Conservation (phyloP, 495 filamentous ascomycete genomes). For the Aspergillus haitiensis region DNA sequence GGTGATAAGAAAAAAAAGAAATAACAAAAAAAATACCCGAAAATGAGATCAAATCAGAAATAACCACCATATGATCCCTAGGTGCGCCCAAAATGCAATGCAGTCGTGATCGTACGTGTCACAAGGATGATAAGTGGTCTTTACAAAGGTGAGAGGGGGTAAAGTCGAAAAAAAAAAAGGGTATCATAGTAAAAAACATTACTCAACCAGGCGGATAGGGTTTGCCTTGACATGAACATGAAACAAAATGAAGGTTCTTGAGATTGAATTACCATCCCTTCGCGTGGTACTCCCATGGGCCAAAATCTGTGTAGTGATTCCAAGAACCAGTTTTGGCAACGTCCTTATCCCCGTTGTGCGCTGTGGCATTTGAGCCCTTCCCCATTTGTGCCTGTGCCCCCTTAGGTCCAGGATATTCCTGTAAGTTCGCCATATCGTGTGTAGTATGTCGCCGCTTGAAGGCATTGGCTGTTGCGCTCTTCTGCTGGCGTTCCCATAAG, state of each 20-base stretch:
- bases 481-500: constrained; percentile 87
- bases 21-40: constrained; percentile 32
- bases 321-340: constrained; percentile 58
- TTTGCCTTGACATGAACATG: constrained; percentile 22
- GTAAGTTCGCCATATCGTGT: constrained; percentile 80
- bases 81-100: constrained; percentile 50
- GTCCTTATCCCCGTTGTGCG: constrained; percentile 43
- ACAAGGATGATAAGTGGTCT: constrained; percentile 33
- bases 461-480: constrained; percentile 82
- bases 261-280: constrained; percentile 60
- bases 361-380: constrained; percentile 20
- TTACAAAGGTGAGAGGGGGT: constrained; percentile 22
- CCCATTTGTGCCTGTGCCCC: constrained; percentile 29
- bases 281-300: constrained; percentile 67
- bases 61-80: constrained; percentile 39
- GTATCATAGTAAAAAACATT: constrained; percentile 37
- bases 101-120: constrained; percentile 50
- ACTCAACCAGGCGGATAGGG: constrained; percentile 26
- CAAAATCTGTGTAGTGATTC: constrained; percentile 66
- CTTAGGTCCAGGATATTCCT: constrained; percentile 63
- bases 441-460: constrained; percentile 92
- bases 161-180: constrained; percentile 22
- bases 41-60: constrained; percentile 31
- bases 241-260: constrained; percentile 10
- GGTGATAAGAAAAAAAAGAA: constrained; percentile 22